A percentile compares a stretch with the other conserved stretches of the same genome.
Conservation (phyloP, 2,329 filamentous ascomycete species). For the Alternaria triticina region DNA sequence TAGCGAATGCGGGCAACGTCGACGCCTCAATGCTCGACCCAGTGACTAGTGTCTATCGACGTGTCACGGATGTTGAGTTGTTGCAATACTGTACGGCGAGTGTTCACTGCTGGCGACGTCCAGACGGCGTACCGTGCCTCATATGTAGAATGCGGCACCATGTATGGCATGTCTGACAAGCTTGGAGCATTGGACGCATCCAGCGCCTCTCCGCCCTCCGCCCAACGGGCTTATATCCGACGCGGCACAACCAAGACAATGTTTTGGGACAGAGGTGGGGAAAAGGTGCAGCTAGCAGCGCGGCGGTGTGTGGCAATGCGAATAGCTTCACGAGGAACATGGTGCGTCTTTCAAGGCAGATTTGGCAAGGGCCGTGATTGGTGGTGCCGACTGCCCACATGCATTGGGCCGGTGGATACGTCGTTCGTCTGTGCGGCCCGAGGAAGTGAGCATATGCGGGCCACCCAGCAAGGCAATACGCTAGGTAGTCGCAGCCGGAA, state of each 20-base stretch:
- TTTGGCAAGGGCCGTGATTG: slow-evolving; percentile 6
- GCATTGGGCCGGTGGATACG: slow-evolving; percentile 3
- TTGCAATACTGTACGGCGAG: neutral
- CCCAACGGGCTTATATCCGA: neutral
- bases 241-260: neutral
- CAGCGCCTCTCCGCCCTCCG: neutral
- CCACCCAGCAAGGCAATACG: slow-evolving; percentile 8
- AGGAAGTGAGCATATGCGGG: slow-evolving; percentile 7
- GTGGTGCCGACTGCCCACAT: neutral
- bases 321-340: slow-evolving; percentile 3
- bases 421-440: slow-evolving; percentile 13
- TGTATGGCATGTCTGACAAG: neutral
- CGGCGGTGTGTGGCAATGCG: slow-evolving; percentile 11
- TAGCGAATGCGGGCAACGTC: neutral
- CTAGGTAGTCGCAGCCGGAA: slow-evolving; percentile 12
- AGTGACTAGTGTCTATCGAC: neutral
- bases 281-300: neutral
- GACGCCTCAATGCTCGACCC: neutral
- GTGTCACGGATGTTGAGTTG: neutral
- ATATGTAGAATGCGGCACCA: neutral
- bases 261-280: neutral
- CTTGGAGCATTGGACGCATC: neutral
- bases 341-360: slow-evolving; percentile 5
- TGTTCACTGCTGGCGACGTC: neutral
- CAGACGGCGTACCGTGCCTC: neutral